Evolutionary conservation across 169 alveolate genomes (phyloP).

Genomic region (Cryptosporidium sp.): DNA sequence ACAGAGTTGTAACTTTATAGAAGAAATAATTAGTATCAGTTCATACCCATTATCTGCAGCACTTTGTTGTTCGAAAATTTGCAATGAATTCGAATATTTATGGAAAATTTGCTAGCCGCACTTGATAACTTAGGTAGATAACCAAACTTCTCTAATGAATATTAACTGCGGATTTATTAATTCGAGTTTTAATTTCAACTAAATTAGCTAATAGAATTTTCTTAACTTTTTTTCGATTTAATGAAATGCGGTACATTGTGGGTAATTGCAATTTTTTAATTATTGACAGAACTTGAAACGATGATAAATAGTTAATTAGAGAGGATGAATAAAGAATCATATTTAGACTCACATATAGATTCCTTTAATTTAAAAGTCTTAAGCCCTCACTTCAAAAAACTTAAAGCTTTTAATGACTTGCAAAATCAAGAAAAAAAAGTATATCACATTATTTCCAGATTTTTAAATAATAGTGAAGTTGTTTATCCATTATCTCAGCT

Average conservation of each 20-base stretch:
- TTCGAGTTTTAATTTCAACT: background rate
- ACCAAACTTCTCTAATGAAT: background rate
- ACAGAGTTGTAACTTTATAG: conserved; percentile 81
- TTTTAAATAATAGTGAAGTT: background rate
- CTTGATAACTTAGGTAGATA: background rate
- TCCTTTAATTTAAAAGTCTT: background rate
- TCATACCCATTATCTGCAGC: conserved; percentile 89
- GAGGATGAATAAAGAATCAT: background rate
- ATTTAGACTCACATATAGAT: background rate
- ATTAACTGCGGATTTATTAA: background rate
- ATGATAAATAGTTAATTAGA: background rate
- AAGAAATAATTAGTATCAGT: conserved; percentile 86
- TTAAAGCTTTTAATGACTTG: background rate
- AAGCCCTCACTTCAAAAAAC: conserved; percentile 14
- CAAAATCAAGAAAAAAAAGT: conserved; percentile 7
- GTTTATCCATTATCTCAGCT: conserved; percentile 5
- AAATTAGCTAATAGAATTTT: background rate
- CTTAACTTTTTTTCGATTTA: conserved; percentile 5
- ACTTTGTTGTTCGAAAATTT: conserved; percentile 86
- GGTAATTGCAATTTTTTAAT: background rate
- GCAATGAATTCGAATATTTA: conserved; percentile 83
- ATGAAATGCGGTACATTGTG: conserved; percentile 3
- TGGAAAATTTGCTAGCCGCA: conserved; percentile 76
- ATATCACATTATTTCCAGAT: conserved; percentile 9
- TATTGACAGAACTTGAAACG: background rate